Percentiles rank a stretch among this genome's conserved stretches.
These are phyloP conservation scores for Paraglomus brasilianum DNA, from an alignment of 192 early-diverging fungal species.

Conservation along the genomic window DNA sequence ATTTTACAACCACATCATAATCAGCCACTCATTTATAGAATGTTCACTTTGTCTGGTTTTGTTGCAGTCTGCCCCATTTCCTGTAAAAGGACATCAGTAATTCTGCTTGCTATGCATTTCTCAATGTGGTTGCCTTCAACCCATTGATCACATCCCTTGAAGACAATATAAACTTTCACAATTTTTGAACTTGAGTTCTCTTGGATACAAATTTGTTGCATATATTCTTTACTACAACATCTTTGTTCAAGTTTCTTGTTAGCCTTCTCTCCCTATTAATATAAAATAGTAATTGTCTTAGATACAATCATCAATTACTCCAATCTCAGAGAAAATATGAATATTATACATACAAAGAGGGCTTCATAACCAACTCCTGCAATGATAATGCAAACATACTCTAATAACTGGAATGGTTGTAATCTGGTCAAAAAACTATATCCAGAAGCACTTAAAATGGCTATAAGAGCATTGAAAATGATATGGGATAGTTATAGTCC, in stretches of 20 bases:
- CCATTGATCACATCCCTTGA: slow-evolving; percentile 21
- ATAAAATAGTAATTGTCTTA: neutral
- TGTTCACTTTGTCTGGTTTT: no score
- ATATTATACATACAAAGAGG: slow-evolving; percentile 5
- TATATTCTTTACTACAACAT: slow-evolving; percentile 2
- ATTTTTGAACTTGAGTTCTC: neutral
- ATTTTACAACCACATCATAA: no score
- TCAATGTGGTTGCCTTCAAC: slow-evolving; percentile 1
- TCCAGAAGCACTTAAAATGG: no score
- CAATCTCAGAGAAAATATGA: neutral
- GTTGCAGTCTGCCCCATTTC: neutral
- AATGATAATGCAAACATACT: no score
- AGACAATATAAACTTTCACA: neutral
- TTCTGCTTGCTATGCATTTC: neutral
- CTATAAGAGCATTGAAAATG: no score
- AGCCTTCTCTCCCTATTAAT: slow-evolving; percentile 12
- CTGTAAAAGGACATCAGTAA: slow-evolving; percentile 29
- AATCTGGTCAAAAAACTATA: no score
- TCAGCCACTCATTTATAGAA: no score
- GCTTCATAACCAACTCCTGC: no score
- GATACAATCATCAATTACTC: no score
- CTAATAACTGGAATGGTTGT: no score
- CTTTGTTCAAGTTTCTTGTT: slow-evolving; percentile 19
- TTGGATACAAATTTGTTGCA: slow-evolving; percentile 12
- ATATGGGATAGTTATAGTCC: no score